Evolutionary conservation across 805 yeast species (phyloP).

Genomic region (Candida argentea): DNA sequence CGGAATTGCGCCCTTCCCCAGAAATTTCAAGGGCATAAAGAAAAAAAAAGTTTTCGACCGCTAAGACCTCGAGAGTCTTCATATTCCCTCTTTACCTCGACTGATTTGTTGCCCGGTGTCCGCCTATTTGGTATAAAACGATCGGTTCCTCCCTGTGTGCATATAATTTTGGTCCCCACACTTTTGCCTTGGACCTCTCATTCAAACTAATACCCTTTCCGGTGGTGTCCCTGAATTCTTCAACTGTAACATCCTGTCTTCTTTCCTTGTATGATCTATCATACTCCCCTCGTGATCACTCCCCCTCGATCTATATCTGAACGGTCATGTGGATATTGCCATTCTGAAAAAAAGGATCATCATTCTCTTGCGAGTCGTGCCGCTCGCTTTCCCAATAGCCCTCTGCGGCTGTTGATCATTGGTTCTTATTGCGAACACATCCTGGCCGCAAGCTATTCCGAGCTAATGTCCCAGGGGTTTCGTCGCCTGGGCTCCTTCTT

Average conservation of each 20-base stretch:
- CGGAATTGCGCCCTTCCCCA: too few species aligned
- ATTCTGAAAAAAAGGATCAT: conserved; percentile 25
- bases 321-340: conserved; percentile 46
- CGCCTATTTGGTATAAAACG: too few species aligned
- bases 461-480: conserved; percentile 60
- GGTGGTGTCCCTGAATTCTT: neutral
- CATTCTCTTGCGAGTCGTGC: too few species aligned
- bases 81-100: too few species aligned
- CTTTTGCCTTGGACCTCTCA: too few species aligned
- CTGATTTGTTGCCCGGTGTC: too few species aligned
- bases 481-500: conserved; percentile 68
- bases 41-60: too few species aligned
- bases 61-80: too few species aligned
- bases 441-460: conserved; percentile 48
- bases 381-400: too few species aligned
- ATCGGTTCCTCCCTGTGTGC: too few species aligned
- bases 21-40: too few species aligned
- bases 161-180: too few species aligned
- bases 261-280: neutral
- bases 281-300: conserved; percentile 1
- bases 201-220: neutral
- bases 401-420: conserved; percentile 19
- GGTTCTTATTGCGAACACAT: conserved; percentile 36
- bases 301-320: neutral
- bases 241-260: neutral